These are phyloP conservation scores for Venturia pyrina DNA, from an alignment of 2,329 filamentous ascomycete genomes.

Conservation along the genomic window DNA sequence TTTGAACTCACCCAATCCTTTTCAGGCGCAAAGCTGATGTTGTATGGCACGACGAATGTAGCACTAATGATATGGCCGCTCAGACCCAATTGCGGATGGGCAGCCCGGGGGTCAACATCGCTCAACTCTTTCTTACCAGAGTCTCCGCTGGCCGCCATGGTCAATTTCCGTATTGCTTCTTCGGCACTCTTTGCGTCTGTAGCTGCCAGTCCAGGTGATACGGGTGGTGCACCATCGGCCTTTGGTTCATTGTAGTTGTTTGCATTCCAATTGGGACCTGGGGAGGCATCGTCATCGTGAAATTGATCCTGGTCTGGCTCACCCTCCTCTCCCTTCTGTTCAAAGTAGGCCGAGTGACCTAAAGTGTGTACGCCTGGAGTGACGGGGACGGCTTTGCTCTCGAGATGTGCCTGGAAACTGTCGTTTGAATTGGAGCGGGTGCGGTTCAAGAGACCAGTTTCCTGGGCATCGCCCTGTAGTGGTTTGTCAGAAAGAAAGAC, in stretches of 20 bases:
- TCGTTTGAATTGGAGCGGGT: neutral
- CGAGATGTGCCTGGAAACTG: constrained; percentile 1
- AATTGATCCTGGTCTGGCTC: neutral
- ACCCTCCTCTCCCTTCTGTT: constrained; percentile 16
- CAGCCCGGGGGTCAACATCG: constrained; percentile 39
- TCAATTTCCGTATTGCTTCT: neutral
- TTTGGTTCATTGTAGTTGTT: constrained; percentile 19
- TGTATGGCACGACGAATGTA: constrained; percentile 54
- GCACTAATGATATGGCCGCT: constrained; percentile 55
- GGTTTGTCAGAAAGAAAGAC: neutral
- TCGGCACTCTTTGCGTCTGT: neutral
- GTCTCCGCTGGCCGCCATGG: neutral
- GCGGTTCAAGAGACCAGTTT: neutral
- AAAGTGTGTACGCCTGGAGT: constrained; percentile 30
- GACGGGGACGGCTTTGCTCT: constrained; percentile 24
- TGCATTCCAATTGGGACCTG: constrained; percentile 27
- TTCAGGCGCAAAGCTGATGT: constrained; percentile 41
- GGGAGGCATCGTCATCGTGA: constrained; percentile 22
- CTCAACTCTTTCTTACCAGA: neutral
- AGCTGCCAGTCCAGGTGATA: neutral
- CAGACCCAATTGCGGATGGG: constrained; percentile 47
- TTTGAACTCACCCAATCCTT: constrained; percentile 43
- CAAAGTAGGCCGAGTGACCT: constrained; percentile 29
- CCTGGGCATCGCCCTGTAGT: constrained; percentile 3
- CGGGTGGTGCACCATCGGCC: neutral